Base-by-base conservation (phyloP, 176 grass and related monocot genomes). In the Guadua angustifolia region DNA sequence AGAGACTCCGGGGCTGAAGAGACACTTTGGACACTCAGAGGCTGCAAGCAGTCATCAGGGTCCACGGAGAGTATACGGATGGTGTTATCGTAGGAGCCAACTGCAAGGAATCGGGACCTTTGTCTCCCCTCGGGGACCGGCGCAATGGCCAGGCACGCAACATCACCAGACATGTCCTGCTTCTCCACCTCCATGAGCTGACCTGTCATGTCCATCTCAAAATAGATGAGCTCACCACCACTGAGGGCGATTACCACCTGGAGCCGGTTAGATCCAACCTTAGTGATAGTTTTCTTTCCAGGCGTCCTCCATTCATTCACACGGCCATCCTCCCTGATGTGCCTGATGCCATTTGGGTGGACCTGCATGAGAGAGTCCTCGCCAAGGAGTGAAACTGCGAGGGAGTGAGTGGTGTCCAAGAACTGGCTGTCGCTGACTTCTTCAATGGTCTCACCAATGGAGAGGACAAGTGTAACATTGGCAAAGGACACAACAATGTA, bases 331-430 rank as follows among this genome's bases (percentile, higher is more conserved):
- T 99, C 96, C 73, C 96, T 94, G 36, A 99, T 99, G 72, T 99
- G 96, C 83, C 96, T 89, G 69, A 99, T 95, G 18, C 96, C 93
- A 22, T 92, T 95, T 1, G 96, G 93, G 77, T 99, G 96, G 70
- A 95, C 96, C 83, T 99, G 93, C 96, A 99, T 99, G 7, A 99
- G 91, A 68, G 96, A 99, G 40, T 99, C 96, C 80, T 99, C 96
- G 4, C 96, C 93, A 24, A 99, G 91, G 50, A 99, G 89, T 0
- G 96, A 91, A 65, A 99, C 96, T 16, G 93, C 89, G 4, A 99
- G 88, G 6, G 96, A 99, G 80, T 94, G 93, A 3, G 96, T 95
- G 18, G 93, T 95, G 71, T 99, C 93, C 49, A 99, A 86, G 75
- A 99, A 99, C 69, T 93, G 89, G 88, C 93, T 99, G 67, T 95